A percentile compares a stretch with the other conserved stretches of the same genome.
phyloP scores from a whole-genome alignment of 371 early-diverging fungal species.

The Actinomucor elegans region DNA sequence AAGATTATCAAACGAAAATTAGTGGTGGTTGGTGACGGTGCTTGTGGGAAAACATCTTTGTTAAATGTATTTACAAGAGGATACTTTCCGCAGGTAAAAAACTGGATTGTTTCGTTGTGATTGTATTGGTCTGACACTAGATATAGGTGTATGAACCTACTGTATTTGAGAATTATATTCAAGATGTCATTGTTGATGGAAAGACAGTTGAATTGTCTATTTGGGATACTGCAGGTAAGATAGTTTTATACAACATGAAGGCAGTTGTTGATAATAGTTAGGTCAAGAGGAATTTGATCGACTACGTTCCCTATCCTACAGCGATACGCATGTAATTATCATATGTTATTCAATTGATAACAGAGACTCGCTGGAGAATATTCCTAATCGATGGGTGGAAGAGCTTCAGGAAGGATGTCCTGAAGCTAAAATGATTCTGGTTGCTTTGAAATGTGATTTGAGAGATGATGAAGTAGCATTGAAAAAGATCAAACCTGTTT shows the following conservation, averaged over 20 bases:
- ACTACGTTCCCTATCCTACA: slow-evolving; percentile 54
- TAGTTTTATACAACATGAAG: too few species aligned
- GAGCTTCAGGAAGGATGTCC: slow-evolving; percentile 51
- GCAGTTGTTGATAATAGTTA: slow-evolving; percentile 19
- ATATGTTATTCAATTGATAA: slow-evolving; percentile 62
- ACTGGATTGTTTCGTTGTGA: neutral
- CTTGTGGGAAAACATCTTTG: slow-evolving; percentile 68
- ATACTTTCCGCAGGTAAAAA: slow-evolving; percentile 55
- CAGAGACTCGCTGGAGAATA: slow-evolving; percentile 59
- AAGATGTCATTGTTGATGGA: slow-evolving; percentile 76
- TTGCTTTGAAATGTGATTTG: slow-evolving; percentile 63
- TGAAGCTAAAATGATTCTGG: slow-evolving; percentile 48
- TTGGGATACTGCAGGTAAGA: slow-evolving; percentile 95
- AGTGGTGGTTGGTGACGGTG: slow-evolving; percentile 57
- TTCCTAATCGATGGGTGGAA: slow-evolving; percentile 52
- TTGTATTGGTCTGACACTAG: too few species aligned
- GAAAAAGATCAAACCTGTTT: slow-evolving; percentile 26
- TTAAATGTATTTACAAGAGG: slow-evolving; percentile 61
- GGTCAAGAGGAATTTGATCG: slow-evolving; percentile 73
- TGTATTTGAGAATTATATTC: slow-evolving; percentile 88
- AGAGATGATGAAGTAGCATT: slow-evolving; percentile 37
- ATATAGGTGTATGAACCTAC: slow-evolving; percentile 61
- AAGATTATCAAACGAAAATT: slow-evolving; percentile 19
- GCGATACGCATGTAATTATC: slow-evolving; percentile 56
- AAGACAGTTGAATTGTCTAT: slow-evolving; percentile 81